phyloP scores from a whole-genome alignment of 2,329 filamentous ascomycete genomes.

The Xylaria sp. region DNA sequence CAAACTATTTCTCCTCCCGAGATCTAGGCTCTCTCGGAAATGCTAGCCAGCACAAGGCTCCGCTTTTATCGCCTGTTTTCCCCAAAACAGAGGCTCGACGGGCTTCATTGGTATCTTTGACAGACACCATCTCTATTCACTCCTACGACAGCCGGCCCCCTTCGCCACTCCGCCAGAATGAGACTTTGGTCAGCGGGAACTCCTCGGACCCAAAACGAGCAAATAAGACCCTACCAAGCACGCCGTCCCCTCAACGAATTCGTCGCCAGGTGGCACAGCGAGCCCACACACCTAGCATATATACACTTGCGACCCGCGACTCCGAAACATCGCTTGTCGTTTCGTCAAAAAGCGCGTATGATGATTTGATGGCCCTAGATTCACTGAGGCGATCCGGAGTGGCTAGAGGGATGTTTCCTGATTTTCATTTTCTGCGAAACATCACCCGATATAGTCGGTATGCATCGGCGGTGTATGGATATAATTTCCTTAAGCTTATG shows the following conservation, averaged over 20 bases:
- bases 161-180: conserved; percentile 51
- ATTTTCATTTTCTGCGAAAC: conserved; percentile 69
- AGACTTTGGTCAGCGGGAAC: not conserved
- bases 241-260: conserved; percentile 41
- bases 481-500: conserved; percentile 70
- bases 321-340: conserved; percentile 66
- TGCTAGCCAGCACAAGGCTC: conserved; percentile 50
- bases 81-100: conserved; percentile 63
- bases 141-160: conserved; percentile 58
- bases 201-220: conserved; percentile 34
- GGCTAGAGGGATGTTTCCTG: conserved; percentile 69
- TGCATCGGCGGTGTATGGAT: conserved; percentile 74
- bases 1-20: conserved; percentile 55
- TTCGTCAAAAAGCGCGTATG: conserved; percentile 62
- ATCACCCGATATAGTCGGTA: conserved; percentile 74
- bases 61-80: conserved; percentile 61
- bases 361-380: conserved; percentile 60
- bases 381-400: conserved; percentile 63
- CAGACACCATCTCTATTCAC: conserved; percentile 65
- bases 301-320: conserved; percentile 67
- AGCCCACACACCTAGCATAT: conserved; percentile 64
- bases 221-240: conserved; percentile 28
- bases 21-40: conserved; percentile 50
- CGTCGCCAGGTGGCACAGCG: conserved; percentile 51
- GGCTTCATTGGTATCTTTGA: conserved; percentile 66